Evolutionary conservation across 1,139 yeast genomes (phyloP).

Genomic region (Saccharomyces hybrid): DNA sequence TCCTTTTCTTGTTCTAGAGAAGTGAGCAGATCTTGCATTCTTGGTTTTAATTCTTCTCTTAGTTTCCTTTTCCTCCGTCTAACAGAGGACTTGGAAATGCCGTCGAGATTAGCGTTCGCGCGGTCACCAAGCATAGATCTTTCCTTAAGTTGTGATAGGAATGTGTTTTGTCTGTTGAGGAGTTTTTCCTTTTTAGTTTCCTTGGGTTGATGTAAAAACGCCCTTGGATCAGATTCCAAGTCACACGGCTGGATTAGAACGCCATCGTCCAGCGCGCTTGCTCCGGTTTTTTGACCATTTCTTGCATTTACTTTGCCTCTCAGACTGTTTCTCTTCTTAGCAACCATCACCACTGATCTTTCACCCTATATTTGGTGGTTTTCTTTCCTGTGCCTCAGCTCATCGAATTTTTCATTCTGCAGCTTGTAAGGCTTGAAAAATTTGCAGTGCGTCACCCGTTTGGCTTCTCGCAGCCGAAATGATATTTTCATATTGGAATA

Average conservation of each 20-base stretch:
- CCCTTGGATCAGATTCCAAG: conserved; percentile 36
- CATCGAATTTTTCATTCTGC: not conserved
- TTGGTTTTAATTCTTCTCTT: conserved; percentile 56
- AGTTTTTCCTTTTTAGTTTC: conserved; percentile 51
- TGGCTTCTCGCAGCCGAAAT: not conserved
- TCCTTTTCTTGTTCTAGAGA: conserved; percentile 40
- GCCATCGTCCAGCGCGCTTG: conserved; percentile 5
- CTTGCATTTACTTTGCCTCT: conserved; percentile 37
- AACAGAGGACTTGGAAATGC: conserved; percentile 54
- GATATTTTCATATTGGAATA: not conserved
- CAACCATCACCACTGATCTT: conserved; percentile 30
- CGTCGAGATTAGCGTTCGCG: conserved; percentile 25
- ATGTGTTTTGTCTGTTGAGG: conserved; percentile 31
- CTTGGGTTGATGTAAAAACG: conserved; percentile 48
- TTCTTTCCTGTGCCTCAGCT: not conserved
- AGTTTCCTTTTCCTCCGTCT: conserved; percentile 61
- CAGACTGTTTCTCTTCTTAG: conserved; percentile 42
- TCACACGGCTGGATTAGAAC: conserved; percentile 12
- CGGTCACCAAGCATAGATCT: conserved; percentile 23
- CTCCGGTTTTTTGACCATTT: conserved; percentile 9
- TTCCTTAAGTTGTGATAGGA: conserved; percentile 33
- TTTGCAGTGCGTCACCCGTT: conserved; percentile 1
- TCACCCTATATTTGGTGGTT: not conserved
- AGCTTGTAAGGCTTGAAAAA: not conserved
- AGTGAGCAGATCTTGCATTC: conserved; percentile 53